A percentile compares a stretch with the other conserved stretches of the same genome.
phyloP scores from a whole-genome alignment of 2,329 filamentous ascomycete genomes.

The Thermomyces lanuginosus region DNA sequence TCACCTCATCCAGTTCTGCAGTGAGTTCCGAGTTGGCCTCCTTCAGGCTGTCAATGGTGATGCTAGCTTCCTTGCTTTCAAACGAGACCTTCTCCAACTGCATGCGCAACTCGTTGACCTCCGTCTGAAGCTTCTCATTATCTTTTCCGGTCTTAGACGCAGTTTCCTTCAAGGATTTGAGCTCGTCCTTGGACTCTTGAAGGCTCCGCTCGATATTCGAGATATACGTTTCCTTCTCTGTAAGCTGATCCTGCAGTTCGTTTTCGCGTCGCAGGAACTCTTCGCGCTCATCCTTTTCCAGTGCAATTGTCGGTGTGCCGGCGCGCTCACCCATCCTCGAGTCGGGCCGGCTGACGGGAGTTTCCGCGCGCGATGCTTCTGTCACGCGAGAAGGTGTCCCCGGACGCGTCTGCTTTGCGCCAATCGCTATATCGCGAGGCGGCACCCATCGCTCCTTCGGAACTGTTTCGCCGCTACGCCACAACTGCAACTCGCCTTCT shows the following conservation, averaged over 20 bases:
- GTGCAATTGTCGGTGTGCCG: slow-evolving; percentile 67
- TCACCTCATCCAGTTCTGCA: slow-evolving; percentile 78
- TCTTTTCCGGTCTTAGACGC: slow-evolving; percentile 70
- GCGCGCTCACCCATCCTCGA: slow-evolving; percentile 62
- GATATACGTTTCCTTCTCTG: slow-evolving; percentile 76
- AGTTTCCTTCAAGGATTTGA: slow-evolving; percentile 70
- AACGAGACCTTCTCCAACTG: slow-evolving; percentile 89
- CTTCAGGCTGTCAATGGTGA: slow-evolving; percentile 94
- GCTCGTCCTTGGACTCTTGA: slow-evolving; percentile 70
- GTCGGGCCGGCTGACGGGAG: slow-evolving; percentile 43
- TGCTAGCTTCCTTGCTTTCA: slow-evolving; percentile 89
- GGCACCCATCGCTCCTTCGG: slow-evolving; percentile 79
- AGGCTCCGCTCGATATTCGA: slow-evolving; percentile 64
- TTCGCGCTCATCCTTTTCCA: slow-evolving; percentile 93
- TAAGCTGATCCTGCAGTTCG: slow-evolving; percentile 88
- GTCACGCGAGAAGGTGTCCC: slow-evolving; percentile 24
- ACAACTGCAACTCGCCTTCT: slow-evolving; percentile 69
- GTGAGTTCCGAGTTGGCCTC: slow-evolving; percentile 92
- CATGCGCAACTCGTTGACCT: slow-evolving; percentile 90
- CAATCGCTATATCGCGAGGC: slow-evolving; percentile 42
- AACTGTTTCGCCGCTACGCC: slow-evolving; percentile 76
- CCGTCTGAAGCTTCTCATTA: slow-evolving; percentile 70
- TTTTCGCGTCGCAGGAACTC: slow-evolving; percentile 92
- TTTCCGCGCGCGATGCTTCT: slow-evolving; percentile 38
- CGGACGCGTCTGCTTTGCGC: slow-evolving; percentile 29